Conservation (phyloP, 1,139 yeast species). For the Ogataea hybrid region DNA sequence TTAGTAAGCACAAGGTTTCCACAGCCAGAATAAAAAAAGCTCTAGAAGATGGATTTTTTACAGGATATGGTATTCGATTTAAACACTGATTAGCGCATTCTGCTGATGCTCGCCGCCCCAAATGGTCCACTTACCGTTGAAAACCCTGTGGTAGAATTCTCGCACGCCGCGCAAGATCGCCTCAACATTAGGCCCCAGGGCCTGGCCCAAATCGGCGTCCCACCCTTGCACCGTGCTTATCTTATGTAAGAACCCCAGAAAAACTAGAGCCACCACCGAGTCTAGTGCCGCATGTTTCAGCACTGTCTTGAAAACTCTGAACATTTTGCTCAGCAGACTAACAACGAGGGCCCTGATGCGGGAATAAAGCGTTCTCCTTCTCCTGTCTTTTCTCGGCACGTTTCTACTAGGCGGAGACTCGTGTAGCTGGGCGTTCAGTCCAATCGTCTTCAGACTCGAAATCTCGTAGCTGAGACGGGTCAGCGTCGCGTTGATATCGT, state of each 20-base stretch:
- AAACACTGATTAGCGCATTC: not conserved
- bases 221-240: conserved; percentile 8
- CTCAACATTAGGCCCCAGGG: not conserved
- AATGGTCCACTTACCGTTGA: not conserved
- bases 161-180: not conserved
- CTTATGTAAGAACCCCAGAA: conserved; percentile 20
- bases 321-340: conserved; percentile 10
- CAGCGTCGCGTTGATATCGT: conserved; percentile 31
- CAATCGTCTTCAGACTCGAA: conserved; percentile 21
- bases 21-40: not conserved
- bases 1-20: conserved; percentile 1
- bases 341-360: conserved; percentile 10
- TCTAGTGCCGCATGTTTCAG: conserved; percentile 31
- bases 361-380: not conserved
- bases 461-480: conserved; percentile 29
- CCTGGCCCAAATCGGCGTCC: not conserved
- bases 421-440: conserved; percentile 16
- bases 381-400: conserved; percentile 4
- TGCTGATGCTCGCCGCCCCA: not conserved
- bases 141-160: not conserved
- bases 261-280: conserved; percentile 32
- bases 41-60: not conserved
- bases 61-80: not conserved
- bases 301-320: conserved; percentile 25
- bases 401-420: not conserved